phyloP scores from a whole-genome alignment of 2,329 filamentous ascomycete genomes.

The Sporothrix schenckii region DNA sequence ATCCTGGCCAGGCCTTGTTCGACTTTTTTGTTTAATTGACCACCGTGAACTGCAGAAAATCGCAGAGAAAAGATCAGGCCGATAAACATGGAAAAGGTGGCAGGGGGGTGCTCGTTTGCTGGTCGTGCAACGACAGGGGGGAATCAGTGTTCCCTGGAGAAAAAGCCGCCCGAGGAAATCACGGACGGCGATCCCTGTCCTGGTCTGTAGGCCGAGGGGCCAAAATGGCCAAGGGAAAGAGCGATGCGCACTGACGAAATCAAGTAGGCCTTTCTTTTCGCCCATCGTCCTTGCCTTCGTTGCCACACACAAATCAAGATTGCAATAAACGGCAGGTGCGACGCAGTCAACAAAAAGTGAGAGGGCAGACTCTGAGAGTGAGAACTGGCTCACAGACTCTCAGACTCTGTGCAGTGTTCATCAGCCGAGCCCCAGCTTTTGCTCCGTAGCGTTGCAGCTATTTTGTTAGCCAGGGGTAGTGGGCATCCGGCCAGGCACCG shows the following conservation, averaged over 20 bases:
- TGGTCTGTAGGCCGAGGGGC: background rate
- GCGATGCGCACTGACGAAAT: conserved; percentile 27
- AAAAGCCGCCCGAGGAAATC: conserved; percentile 6
- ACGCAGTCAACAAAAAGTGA: background rate
- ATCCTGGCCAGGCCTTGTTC: background rate
- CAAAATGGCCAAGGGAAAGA: background rate
- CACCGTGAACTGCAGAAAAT: conserved; percentile 3
- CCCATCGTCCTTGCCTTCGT: background rate
- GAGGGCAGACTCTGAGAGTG: background rate
- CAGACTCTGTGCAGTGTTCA: background rate
- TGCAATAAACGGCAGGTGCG: background rate
- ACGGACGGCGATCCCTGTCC: conserved; percentile 23
- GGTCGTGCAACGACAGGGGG: conserved; percentile 27
- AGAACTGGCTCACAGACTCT: background rate
- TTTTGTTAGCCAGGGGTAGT: conserved; percentile 15
- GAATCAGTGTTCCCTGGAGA: background rate
- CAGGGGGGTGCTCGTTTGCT: background rate
- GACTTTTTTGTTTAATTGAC: background rate
- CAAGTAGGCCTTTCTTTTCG: conserved; percentile 10
- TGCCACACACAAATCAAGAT: background rate
- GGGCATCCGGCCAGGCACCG: conserved; percentile 18
- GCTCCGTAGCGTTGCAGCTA: background rate
- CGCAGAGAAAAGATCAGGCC: background rate
- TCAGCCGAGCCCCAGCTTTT: background rate
- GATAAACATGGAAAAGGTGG: too few relatives aligned